Conservation (phyloP, 306 rosid species). For the Quercus variabilis region DNA sequence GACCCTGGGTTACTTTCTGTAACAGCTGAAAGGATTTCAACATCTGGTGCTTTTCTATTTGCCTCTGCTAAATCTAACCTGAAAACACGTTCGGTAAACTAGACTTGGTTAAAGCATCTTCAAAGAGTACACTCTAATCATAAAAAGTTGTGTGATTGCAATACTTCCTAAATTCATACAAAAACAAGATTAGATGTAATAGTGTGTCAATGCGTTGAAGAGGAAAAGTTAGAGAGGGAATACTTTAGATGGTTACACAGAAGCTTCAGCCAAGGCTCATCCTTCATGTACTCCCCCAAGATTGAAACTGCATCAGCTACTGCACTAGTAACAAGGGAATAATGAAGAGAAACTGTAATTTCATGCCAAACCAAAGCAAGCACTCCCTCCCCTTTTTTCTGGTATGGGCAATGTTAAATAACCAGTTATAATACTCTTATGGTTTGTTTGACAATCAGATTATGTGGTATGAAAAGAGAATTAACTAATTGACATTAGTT, state of each 20-base stretch:
- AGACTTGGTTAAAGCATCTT: conserved; percentile 15
- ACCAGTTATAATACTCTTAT: not conserved
- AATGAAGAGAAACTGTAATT: conserved; percentile 10
- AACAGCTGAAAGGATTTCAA: conserved; percentile 18
- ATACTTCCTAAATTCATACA: not conserved
- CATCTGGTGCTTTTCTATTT: conserved; percentile 47
- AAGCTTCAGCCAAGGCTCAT: conserved; percentile 80
- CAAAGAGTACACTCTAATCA: conserved; percentile 10
- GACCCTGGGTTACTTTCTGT: conserved; percentile 32
- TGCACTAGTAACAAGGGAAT: conserved; percentile 47
- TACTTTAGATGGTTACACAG: conserved; percentile 75
- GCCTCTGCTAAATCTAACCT: conserved; percentile 72
- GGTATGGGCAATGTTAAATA: not conserved
- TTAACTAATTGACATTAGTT: not conserved
- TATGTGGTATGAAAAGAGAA: not conserved
- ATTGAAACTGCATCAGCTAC: conserved; percentile 84
- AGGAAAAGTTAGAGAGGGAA: conserved; percentile 10
- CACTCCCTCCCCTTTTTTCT: not conserved
- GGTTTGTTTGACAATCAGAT: not conserved
- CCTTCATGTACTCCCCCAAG: conserved; percentile 80
- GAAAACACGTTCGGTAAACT: conserved; percentile 22
- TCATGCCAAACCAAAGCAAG: not conserved
- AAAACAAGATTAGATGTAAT: not conserved
- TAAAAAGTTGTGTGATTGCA: not conserved
- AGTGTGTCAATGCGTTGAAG: not conserved